Evolutionary conservation across 1,284 basidiomycete species (phyloP).

Genomic region (Ceratobasidium sp.): DNA sequence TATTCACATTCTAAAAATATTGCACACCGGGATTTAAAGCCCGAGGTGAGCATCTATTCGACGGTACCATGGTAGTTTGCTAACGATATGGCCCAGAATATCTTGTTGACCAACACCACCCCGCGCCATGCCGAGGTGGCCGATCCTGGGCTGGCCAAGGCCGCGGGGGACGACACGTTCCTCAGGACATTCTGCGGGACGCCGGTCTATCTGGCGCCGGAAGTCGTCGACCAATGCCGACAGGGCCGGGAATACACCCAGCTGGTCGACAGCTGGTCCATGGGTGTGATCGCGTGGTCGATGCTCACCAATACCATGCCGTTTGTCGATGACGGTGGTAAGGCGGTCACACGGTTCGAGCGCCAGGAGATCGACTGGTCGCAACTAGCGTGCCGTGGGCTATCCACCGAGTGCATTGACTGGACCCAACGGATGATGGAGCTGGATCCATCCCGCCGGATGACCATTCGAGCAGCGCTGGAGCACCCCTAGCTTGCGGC

Average conservation of each 20-base stretch:
- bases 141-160: conserved; percentile 94
- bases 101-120: conserved; percentile 52
- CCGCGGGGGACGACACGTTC: conserved; percentile 65
- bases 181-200: conserved; percentile 84
- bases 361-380: conserved; percentile 74
- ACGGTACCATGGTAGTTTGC: background rate
- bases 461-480: conserved; percentile 70
- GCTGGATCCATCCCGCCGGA: conserved; percentile 65
- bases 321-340: conserved; percentile 64
- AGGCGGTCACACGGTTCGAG: conserved; percentile 59
- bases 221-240: conserved; percentile 69
- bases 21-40: conserved; percentile 92
- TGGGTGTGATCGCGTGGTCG: too few relatives aligned
- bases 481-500: conserved; percentile 73
- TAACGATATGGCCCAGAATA: conserved; percentile 6
- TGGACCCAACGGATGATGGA: conserved; percentile 67
- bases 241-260: too few relatives aligned
- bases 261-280: too few relatives aligned
- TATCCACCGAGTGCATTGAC: conserved; percentile 56
- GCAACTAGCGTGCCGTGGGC: conserved; percentile 56
- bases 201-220: conserved; percentile 85
- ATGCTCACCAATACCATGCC: too few relatives aligned
- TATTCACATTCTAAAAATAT: conserved; percentile 82
- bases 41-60: conserved; percentile 67
- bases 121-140: conserved; percentile 83